phyloP scores from a whole-genome alignment of 1,284 basidiomycete genomes.

The Microstroma glucosiphilum region DNA sequence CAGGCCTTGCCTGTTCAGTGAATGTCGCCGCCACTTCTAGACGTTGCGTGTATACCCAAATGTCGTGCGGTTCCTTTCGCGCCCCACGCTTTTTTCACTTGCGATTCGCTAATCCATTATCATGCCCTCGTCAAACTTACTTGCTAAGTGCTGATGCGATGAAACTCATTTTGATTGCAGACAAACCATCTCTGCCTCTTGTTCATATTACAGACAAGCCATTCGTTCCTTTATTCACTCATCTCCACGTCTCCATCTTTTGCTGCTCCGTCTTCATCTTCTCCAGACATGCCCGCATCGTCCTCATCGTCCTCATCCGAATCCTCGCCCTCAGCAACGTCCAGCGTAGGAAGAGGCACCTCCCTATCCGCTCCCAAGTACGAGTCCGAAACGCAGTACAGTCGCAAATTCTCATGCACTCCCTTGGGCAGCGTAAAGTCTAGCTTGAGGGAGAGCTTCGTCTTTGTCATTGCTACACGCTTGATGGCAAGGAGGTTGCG shows the following conservation, averaged over 20 bases:
- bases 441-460: constrained; percentile 70
- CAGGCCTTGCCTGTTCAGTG: background rate
- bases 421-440: constrained; percentile 69
- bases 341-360: constrained; percentile 27
- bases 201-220: too few relatives aligned
- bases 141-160: too few relatives aligned
- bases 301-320: constrained; percentile 34
- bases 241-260: background rate
- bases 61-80: too few relatives aligned
- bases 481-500: constrained; percentile 82
- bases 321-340: constrained; percentile 38
- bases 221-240: background rate
- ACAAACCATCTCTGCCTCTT: too few relatives aligned
- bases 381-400: constrained; percentile 88
- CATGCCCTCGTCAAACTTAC: too few relatives aligned
- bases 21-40: background rate
- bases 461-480: constrained; percentile 72
- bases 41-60: background rate
- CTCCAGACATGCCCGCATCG: constrained; percentile 14
- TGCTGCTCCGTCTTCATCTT: background rate
- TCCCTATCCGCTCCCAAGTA: constrained; percentile 56
- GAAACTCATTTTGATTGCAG: too few relatives aligned
- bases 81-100: too few relatives aligned
- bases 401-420: constrained; percentile 66
- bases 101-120: too few relatives aligned